phyloP scores from a whole-genome alignment of 129 eudicot species.

The Oenanthe sinensis region DNA sequence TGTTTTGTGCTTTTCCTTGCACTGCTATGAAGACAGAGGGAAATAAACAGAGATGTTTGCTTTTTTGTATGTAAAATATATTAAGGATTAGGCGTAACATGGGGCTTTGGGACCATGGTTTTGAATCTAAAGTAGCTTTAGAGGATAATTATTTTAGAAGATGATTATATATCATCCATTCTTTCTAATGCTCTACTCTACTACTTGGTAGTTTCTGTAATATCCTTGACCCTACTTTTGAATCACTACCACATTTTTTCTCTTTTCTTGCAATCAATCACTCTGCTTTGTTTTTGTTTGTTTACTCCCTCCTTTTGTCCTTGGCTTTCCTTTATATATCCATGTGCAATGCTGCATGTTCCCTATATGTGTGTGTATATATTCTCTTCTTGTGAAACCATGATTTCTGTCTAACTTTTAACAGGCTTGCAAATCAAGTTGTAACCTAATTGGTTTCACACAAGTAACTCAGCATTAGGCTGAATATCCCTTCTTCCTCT shows the following conservation, averaged over 20 bases:
- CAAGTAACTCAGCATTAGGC: neutral
- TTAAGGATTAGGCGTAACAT: constrained; percentile 1
- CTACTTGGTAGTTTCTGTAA: neutral
- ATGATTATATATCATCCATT: neutral
- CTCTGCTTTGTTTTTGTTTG: constrained; percentile 9
- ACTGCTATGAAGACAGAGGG: constrained; percentile 26
- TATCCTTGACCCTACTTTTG: constrained; percentile 43
- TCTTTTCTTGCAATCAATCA: neutral
- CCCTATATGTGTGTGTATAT: neutral
- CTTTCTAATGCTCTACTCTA: neutral
- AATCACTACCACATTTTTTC: constrained; percentile 40
- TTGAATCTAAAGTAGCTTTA: constrained; percentile 63
- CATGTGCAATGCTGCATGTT: neutral
- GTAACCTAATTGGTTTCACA: neutral
- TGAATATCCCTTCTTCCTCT: too few relatives aligned
- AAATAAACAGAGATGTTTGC: constrained; percentile 23
- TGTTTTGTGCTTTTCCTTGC: constrained; percentile 34
- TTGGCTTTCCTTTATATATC: constrained; percentile 2
- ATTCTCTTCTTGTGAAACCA: constrained; percentile 4
- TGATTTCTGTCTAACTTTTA: neutral
- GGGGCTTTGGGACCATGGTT: constrained; percentile 15
- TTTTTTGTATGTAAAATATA: constrained; percentile 26
- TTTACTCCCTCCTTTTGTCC: constrained; percentile 7
- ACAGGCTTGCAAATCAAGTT: neutral
- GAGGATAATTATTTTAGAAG: constrained; percentile 33